Percentiles rank a stretch among this genome's conserved stretches.
phyloP scores from a whole-genome alignment of 164 flowering plant genomes.

The Magnolia kwangsiensis region DNA sequence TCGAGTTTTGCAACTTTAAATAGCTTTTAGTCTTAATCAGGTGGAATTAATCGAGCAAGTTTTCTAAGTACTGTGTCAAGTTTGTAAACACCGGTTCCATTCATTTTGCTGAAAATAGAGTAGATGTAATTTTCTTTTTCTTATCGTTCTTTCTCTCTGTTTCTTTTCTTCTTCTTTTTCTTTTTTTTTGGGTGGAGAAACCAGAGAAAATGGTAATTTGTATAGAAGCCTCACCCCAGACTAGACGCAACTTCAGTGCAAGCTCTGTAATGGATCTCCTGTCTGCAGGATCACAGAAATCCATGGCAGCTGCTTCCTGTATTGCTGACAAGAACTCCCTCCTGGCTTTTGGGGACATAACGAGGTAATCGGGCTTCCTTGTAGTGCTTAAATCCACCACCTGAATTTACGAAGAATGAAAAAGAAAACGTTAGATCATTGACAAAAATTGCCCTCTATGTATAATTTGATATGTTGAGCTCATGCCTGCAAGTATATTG shows the following conservation, averaged over 20 bases:
- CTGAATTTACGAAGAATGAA: slow-evolving; percentile 28
- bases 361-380: slow-evolving; percentile 48
- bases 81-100: background rate
- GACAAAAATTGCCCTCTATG: background rate
- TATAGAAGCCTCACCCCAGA: slow-evolving; percentile 58
- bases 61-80: background rate
- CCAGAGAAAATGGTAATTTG: background rate
- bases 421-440: background rate
- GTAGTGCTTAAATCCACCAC: slow-evolving; percentile 56
- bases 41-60: background rate
- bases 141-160: no score
- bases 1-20: background rate
- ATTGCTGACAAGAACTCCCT: slow-evolving; percentile 55
- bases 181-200: no score
- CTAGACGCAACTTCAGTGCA: slow-evolving; percentile 52
- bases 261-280: slow-evolving; percentile 50
- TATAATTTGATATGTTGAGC: background rate
- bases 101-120: background rate
- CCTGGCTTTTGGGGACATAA: slow-evolving; percentile 47
- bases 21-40: no score
- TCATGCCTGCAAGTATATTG: background rate
- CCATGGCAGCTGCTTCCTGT: slow-evolving; percentile 53
- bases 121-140: background rate
- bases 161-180: no score
- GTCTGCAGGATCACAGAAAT: slow-evolving; percentile 47